Base-by-base conservation (phyloP, 805 yeast species). In the Metschnikowia orientalis region DNA sequence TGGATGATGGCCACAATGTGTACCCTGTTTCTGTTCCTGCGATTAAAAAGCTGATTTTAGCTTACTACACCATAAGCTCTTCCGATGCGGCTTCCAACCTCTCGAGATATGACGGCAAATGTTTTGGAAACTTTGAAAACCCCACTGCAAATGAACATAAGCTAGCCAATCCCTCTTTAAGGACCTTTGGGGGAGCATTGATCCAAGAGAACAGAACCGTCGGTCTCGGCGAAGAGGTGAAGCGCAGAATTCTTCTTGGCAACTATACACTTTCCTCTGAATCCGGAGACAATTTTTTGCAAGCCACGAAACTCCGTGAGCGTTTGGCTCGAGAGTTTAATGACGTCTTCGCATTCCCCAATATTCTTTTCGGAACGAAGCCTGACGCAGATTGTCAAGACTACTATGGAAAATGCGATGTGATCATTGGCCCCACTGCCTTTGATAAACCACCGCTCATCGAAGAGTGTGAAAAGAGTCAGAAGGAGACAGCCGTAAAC, bases 1-100 rank as follows among this genome's bases (percentile, higher is more conserved):
- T 62, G 20, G 51, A 59, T 0, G 34, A 48, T 20, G 82, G 85
- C 10, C 69, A 76, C 42, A 70, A 67, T 7, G 56, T 92, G 1
- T 62, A 66, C 11, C 69, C 79, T 0, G 76, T 92, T 1, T 78
- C 92, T 0, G 53, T 90, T 0, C 95, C 95, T 5, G 63, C 81
- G 0, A 60, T 88, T 7, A 71, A 71, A 37, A 60, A 69, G 34
- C 71, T 89, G 16, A 59, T 92, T 11, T 88, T 94, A 17, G 75
- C 87, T 0, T 92, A 92, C 57, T 90, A 84, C 53, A 83, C 95
- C 0, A 47, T 94, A 22, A 89, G 92, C 2, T 83, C 96, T 0
- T 83, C 96, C 0, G 98, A 92, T 51, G 97, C 97, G 0, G 80
- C 94, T 1, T 90, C 97, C 0, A 92, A 92, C 52, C 67, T 92